Evolutionary conservation across 192 early-diverging fungal genomes (phyloP), one percentile per base, ranked within the genome.

Genomic region (Linnemannia zychae): DNA sequence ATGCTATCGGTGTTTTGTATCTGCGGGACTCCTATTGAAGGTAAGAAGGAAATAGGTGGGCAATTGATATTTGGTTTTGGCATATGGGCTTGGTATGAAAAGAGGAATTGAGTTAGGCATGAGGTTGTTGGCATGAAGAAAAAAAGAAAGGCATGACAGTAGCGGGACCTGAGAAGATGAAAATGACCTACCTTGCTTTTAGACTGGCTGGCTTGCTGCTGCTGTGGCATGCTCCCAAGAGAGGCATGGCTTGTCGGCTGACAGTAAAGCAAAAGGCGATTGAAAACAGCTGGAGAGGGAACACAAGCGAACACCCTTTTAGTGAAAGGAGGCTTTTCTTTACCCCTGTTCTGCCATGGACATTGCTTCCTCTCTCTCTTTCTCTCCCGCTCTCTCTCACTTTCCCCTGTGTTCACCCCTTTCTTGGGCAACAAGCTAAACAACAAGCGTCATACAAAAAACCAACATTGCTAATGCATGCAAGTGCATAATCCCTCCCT

Each of bases 1-100:
- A 85, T 85, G 83, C 37, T 85, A 17, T 85, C 83, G 5, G 77
- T 85, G 0, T 85, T 85, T 52, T 85, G 83, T 48, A 76, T 85
- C 46, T 79, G 65, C 28, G 83, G 83, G 7, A 79, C 83, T 4
- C 74, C 74, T 22, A 79, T 85, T 68, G 83, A 85, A 79, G 74
- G 83, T 85, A 85, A 69, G 37, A 28, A 17, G 13, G 57, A 57
- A n/a, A 1, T 22, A 31, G 24, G 24, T 34, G 22, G 38, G 67
- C 38, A 20, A 69, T 69, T 69, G 22, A 9, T 37, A n/a, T 37
- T 69, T 66, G 24, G 7, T 66, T 38, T 37, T 40, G 52, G 52
- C 52, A 53, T 53, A 49, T 31, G 28, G 24, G 28, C 9, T 12
- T 63, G 57, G 53, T 24, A 63, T 63, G 28, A 63, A 63, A 12